Base-by-base conservation (phyloP, 108 stramenopile genomes). In the Schizochytrium sp. region DNA sequence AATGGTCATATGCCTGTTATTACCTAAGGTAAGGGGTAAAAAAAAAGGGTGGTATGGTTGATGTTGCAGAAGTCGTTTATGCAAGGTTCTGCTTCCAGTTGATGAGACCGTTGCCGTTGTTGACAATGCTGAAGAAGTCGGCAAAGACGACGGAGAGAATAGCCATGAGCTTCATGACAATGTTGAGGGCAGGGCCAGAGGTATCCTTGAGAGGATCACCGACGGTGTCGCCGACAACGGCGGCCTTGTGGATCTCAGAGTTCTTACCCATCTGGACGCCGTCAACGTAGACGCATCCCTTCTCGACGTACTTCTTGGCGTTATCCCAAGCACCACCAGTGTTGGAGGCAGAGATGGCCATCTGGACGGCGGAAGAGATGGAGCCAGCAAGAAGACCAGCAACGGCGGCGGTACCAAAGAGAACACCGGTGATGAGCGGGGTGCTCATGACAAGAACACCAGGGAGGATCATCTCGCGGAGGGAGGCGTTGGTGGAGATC, bases 281-380 rank as follows among this genome's bases (percentile, higher is more conserved):
- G 45, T 61, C 15, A 19, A 95, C 41, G 57, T 57, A 49, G 91
- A 3, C 94, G 5, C 95, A 96, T 88, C 87, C 96, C 72, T 92
- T 95, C 93, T 93, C 93, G 47, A 92, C 90, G 42, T 96, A 97
- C 95, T 98, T 98, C 92, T 98, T 98, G 72, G 97, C 93, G 94
- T 98, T 98, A 90, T 98, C 98, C 98, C 98, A 98, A 41, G 98
- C 98, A 60, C 98, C 98, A 17, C 98, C 98, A n/a, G 96, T 96
- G 92, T 97, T 97, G 87, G 96, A 89, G 96, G 97, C 95, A 93
- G 97, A 96, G n/a, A 96, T 89, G 47, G 97, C 97, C 87, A 98
- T 91, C 97, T 97, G 96, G 94, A 97, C 96, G 47, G 97, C 97
- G 38, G 95, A 94, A 28, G 92, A 92, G 89, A 96, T 95, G 57